These are phyloP conservation scores for Ganoderma meredithae DNA, from an alignment of 1,284 basidiomycete species.

Conservation along the genomic window DNA sequence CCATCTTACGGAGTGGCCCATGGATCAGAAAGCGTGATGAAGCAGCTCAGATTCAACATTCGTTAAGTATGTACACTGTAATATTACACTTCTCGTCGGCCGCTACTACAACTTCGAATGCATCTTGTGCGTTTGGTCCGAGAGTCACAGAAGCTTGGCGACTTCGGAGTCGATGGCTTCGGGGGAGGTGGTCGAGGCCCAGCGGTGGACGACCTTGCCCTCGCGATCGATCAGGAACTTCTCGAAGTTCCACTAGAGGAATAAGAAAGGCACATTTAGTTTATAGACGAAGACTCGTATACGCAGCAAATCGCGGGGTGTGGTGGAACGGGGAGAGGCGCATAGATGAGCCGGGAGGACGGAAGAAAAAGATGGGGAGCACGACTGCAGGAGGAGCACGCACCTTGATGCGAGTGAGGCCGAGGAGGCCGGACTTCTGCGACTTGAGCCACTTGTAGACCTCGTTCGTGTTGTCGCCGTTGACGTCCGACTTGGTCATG, in stretches of 20 bases:
- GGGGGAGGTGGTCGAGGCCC: constrained; percentile 83
- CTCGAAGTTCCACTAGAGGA: constrained; percentile 79
- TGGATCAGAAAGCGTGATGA: neutral
- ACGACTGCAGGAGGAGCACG: constrained; percentile 25
- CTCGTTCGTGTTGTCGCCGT: constrained; percentile 81
- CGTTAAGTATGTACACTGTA: neutral
- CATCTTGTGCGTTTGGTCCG: constrained; percentile 19
- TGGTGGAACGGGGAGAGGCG: neutral
- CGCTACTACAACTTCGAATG: neutral
- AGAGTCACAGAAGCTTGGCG: constrained; percentile 59
- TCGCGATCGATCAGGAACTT: constrained; percentile 77
- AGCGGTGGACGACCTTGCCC: constrained; percentile 79
- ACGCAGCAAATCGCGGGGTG: no score
- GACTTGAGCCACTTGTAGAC: constrained; percentile 89
- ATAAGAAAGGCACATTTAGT: neutral
- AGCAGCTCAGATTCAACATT: neutral
- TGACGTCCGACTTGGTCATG: constrained; percentile 92
- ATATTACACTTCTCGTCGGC: neutral
- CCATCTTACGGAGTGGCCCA: neutral
- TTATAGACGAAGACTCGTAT: no score
- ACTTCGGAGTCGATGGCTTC: constrained; percentile 70
- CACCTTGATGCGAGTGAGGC: constrained; percentile 81
- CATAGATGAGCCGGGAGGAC: neutral
- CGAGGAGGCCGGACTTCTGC: constrained; percentile 77
- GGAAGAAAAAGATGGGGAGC: neutral